Evolutionary conservation across 108 stramenopile species (phyloP).

Genomic region (Skeletonema tropicum): DNA sequence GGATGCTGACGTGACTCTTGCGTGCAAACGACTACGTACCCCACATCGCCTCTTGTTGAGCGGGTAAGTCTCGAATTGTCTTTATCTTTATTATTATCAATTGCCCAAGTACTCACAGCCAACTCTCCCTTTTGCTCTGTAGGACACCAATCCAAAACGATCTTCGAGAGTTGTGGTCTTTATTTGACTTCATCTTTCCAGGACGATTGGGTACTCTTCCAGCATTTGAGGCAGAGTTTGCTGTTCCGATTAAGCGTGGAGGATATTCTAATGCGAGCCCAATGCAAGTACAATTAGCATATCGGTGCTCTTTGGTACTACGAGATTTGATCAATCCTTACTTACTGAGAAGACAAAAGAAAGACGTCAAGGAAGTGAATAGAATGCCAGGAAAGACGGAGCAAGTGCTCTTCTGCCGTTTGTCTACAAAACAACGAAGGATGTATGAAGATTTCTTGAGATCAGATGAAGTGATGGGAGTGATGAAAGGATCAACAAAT

Average conservation of each 20-base stretch:
- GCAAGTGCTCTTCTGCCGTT: slow-evolving; percentile 93
- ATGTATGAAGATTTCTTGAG: slow-evolving; percentile 73
- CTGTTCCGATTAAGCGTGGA: slow-evolving; percentile 89
- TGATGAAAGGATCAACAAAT: slow-evolving; percentile 63
- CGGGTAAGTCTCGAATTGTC: slow-evolving; percentile 15
- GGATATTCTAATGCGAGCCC: slow-evolving; percentile 94
- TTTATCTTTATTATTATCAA: too few species aligned
- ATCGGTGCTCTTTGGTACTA: slow-evolving; percentile 90
- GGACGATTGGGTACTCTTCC: slow-evolving; percentile 95
- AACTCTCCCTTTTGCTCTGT: neutral
- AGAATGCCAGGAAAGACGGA: slow-evolving; percentile 93
- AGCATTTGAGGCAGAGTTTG: slow-evolving; percentile 95
- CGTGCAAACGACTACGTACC: slow-evolving; percentile 92
- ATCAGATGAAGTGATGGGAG: slow-evolving; percentile 68
- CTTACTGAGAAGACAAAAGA: slow-evolving; percentile 88
- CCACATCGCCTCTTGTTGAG: slow-evolving; percentile 84
- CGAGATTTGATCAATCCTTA: slow-evolving; percentile 94
- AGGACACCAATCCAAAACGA: slow-evolving; percentile 97
- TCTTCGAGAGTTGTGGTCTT: slow-evolving; percentile 92
- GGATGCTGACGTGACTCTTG: slow-evolving; percentile 92
- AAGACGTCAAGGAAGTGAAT: slow-evolving; percentile 79
- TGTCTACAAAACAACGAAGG: slow-evolving; percentile 75
- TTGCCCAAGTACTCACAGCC: too few species aligned
- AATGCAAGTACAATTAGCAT: slow-evolving; percentile 88
- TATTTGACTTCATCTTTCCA: slow-evolving; percentile 97